Percentiles rank a stretch among this genome's conserved stretches.
phyloP scores from a whole-genome alignment of 2,329 filamentous ascomycete species.

The Cordyceps cateniannulata region DNA sequence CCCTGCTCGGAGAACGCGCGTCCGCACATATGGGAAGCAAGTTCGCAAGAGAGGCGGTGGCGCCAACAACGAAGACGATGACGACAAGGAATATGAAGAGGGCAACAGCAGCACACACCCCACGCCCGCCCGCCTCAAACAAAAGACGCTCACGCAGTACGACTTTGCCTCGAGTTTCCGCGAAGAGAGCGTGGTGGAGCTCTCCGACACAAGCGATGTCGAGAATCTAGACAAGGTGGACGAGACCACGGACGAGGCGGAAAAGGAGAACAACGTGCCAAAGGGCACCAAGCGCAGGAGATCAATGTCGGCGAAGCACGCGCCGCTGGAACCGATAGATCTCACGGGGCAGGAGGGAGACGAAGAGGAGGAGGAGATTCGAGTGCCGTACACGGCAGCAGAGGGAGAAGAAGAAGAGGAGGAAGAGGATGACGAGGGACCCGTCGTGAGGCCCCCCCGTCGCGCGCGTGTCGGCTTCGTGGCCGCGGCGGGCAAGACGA shows the following conservation, averaged over 20 bases:
- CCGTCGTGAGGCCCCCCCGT: background rate
- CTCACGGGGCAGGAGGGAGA: background rate
- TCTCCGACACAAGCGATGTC: slow-evolving; percentile 15
- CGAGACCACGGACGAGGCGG: background rate
- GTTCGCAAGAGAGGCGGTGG: background rate
- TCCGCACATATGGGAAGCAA: slow-evolving; percentile 28
- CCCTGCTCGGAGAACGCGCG: slow-evolving; percentile 26
- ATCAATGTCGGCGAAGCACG: background rate
- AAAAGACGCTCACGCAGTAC: slow-evolving; percentile 39
- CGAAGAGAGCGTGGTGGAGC: slow-evolving; percentile 23
- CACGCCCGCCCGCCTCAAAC: slow-evolving; percentile 21
- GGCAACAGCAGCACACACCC: background rate
- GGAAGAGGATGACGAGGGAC: slow-evolving; percentile 2
- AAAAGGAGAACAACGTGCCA: slow-evolving; percentile 17
- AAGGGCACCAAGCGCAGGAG: background rate
- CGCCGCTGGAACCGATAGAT: background rate
- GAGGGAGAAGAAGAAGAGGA: slow-evolving; percentile 12
- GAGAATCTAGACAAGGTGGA: slow-evolving; percentile 3
- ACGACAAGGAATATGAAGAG: slow-evolving; percentile 32
- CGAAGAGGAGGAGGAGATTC: slow-evolving; percentile 19
- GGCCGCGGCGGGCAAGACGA: slow-evolving; percentile 12
- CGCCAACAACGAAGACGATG: slow-evolving; percentile 26
- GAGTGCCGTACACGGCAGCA: slow-evolving; percentile 18
- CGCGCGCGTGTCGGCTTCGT: slow-evolving; percentile 7
- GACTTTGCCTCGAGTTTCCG: slow-evolving; percentile 32